Conservation (phyloP, 2,329 filamentous ascomycete genomes). For the Metarhizium anisopliae region DNA sequence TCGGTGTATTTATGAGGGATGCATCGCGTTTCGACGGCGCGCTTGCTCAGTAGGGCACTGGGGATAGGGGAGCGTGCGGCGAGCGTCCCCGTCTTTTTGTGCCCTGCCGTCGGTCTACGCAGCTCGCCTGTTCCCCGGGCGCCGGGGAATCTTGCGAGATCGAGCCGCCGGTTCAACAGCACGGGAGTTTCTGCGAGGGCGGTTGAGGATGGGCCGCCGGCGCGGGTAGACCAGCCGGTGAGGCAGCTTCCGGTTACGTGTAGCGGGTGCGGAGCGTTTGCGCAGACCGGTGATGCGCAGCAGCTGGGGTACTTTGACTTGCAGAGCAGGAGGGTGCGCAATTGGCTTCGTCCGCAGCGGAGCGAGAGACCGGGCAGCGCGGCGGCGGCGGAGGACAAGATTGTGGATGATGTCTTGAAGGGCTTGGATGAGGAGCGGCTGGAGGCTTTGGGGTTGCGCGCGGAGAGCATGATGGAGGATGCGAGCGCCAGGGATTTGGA, state of each 20-base stretch:
- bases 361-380: conserved; percentile 9
- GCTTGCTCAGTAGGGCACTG: conserved; percentile 34
- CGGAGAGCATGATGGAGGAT: conserved; percentile 25
- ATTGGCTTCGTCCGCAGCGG: conserved; percentile 28
- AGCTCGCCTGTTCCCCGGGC: conserved; percentile 4
- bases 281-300: conserved; percentile 43
- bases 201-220: neutral
- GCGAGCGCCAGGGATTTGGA: neutral
- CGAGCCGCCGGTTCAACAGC: conserved; percentile 13
- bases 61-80: conserved; percentile 29
- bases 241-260: conserved; percentile 46
- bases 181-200: conserved; percentile 11
- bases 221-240: neutral
- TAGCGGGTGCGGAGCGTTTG: conserved; percentile 55
- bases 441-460: conserved; percentile 36
- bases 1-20: conserved; percentile 16
- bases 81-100: conserved; percentile 39
- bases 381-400: conserved; percentile 31
- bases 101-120: conserved; percentile 29
- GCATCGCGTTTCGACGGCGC: conserved; percentile 34
- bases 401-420: conserved; percentile 38
- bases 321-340: conserved; percentile 39
- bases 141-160: conserved; percentile 10
- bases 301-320: conserved; percentile 49
- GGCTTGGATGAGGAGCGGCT: conserved; percentile 32